phyloP scores from a whole-genome alignment of 495 filamentous ascomycete genomes.

The Penicillium robsamsonii region DNA sequence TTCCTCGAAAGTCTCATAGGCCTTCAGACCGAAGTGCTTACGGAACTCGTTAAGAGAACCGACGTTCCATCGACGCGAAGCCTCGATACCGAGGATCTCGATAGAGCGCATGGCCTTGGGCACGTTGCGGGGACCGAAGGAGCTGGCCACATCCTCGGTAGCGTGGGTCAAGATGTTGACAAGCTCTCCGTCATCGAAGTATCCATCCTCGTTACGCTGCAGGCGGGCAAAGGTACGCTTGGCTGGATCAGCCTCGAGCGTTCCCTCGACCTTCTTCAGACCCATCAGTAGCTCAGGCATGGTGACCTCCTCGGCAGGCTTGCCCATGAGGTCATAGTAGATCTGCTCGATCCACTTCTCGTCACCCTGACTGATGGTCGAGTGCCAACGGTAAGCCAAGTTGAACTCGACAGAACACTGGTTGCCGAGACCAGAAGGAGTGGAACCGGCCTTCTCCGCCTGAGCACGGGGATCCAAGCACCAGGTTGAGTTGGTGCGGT shows the following conservation, averaged over 20 bases:
- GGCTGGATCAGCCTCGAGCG: slow-evolving; percentile 49
- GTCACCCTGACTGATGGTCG: slow-evolving; percentile 59
- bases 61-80: slow-evolving; percentile 58
- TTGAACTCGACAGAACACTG: slow-evolving; percentile 73
- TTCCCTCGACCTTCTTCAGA: slow-evolving; percentile 50
- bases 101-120: slow-evolving; percentile 57
- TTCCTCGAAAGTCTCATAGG: slow-evolving; percentile 59
- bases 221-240: slow-evolving; percentile 59
- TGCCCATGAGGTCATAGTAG: slow-evolving; percentile 54
- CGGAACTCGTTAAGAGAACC: slow-evolving; percentile 64
- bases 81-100: slow-evolving; percentile 61
- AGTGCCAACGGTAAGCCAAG: slow-evolving; percentile 71
- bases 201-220: slow-evolving; percentile 54
- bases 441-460: slow-evolving; percentile 52
- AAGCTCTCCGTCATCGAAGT: slow-evolving; percentile 60
- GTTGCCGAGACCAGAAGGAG: slow-evolving; percentile 65
- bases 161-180: slow-evolving; percentile 58
- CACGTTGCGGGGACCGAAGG: slow-evolving; percentile 58
- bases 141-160: slow-evolving; percentile 58
- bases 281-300: slow-evolving; percentile 52
- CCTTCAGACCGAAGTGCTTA: slow-evolving; percentile 57
- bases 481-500: slow-evolving; percentile 74
- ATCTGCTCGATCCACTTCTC: slow-evolving; percentile 64
- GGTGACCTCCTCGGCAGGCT: slow-evolving; percentile 53
- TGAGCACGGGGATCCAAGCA: slow-evolving; percentile 57